A percentile compares a stretch with the other conserved stretches of the same genome.
Conservation (phyloP, 2,329 filamentous ascomycete genomes). For the Neofusicoccum sp. region DNA sequence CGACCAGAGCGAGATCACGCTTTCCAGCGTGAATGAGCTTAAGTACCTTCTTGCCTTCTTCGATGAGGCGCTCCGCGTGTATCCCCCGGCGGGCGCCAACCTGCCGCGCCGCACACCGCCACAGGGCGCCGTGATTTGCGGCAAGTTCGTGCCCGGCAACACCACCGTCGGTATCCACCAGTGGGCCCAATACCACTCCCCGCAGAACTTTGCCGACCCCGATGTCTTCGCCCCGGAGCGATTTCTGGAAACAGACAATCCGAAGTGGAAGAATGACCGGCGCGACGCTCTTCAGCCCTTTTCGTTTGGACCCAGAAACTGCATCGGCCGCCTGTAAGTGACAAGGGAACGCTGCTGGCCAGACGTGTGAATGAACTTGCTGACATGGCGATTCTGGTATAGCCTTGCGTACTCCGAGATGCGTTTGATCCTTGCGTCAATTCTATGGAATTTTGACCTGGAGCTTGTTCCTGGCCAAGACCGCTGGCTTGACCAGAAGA, state of each 20-base stretch:
- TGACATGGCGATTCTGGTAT: background rate
- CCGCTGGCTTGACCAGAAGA: conserved; percentile 30
- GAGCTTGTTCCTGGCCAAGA: conserved; percentile 32
- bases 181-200: conserved; percentile 11
- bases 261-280: conserved; percentile 29
- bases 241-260: conserved; percentile 35
- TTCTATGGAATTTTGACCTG: conserved; percentile 40
- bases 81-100: conserved; percentile 39
- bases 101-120: conserved; percentile 34
- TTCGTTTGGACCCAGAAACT: conserved; percentile 42
- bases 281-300: conserved; percentile 43
- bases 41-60: conserved; percentile 40
- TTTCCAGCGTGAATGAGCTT: conserved; percentile 30
- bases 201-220: conserved; percentile 35
- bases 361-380: background rate
- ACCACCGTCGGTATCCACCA: conserved; percentile 15
- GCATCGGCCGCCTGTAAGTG: conserved; percentile 37
- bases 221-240: conserved; percentile 41
- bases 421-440: conserved; percentile 39
- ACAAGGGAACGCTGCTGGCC: background rate
- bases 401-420: conserved; percentile 42
- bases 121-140: conserved; percentile 38
- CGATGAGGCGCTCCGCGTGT: conserved; percentile 43
- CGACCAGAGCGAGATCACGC: conserved; percentile 33
- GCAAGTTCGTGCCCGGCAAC: conserved; percentile 34